A percentile compares a stretch with the other conserved stretches of the same genome.
These are phyloP conservation scores for Pythium sp. DNA, from an alignment of 352 stramenopile species.

Conservation along the genomic window DNA sequence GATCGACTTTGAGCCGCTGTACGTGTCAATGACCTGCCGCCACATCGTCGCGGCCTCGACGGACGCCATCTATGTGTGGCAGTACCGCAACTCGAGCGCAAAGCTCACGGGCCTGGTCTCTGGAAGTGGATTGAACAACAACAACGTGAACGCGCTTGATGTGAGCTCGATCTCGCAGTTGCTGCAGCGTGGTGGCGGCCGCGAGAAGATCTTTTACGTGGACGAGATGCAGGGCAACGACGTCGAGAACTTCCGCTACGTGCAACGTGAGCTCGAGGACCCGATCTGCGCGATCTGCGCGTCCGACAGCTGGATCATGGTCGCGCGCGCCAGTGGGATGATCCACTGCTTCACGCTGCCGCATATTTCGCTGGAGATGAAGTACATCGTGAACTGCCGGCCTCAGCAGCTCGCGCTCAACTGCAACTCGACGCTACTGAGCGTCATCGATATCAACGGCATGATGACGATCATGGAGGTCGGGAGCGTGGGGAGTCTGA, in stretches of 20 bases:
- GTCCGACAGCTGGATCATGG: constrained; percentile 82
- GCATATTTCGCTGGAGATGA: constrained; percentile 90
- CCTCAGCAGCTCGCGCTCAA: constrained; percentile 87
- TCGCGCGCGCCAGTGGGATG: constrained; percentile 76
- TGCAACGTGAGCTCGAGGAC: constrained; percentile 69
- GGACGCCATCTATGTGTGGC: constrained; percentile 91
- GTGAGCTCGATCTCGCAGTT: constrained; percentile 64
- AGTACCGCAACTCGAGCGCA: constrained; percentile 87
- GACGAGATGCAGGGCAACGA: constrained; percentile 81
- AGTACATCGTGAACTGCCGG: constrained; percentile 81
- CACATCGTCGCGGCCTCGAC: constrained; percentile 80
- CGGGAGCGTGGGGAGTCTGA: constrained; percentile 49
- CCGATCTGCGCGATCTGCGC: constrained; percentile 85
- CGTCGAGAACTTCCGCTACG: constrained; percentile 68
- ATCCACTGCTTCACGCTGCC: constrained; percentile 91
- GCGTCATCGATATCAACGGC: constrained; percentile 89
- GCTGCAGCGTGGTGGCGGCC: constrained; percentile 55
- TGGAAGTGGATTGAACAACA: constrained; percentile 23
- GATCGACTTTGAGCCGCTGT: constrained; percentile 82
- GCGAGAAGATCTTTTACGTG: constrained; percentile 91
- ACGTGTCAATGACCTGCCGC: constrained; percentile 83
- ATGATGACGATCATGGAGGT: constrained; percentile 88
- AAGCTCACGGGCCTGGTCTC: constrained; percentile 70
- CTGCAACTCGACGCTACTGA: constrained; percentile 83
- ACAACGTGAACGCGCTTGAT: constrained; percentile 33